These are phyloP conservation scores for Botryococcus braunii DNA, from an alignment of 163 green algal species.

Conservation along the genomic window DNA sequence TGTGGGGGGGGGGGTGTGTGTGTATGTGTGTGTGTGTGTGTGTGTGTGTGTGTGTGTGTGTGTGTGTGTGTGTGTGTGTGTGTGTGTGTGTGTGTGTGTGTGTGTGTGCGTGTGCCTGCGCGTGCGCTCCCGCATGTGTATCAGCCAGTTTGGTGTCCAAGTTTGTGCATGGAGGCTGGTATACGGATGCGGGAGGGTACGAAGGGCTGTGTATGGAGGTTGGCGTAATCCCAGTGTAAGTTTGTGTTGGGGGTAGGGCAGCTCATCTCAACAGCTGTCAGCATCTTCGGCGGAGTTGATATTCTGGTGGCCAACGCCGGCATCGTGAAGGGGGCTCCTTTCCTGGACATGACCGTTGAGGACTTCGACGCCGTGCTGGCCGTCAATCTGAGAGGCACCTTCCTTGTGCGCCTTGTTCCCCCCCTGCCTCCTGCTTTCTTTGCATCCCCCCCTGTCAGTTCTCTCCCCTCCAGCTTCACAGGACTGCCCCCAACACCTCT, in stretches of 20 bases:
- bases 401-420: conserved; percentile 50
- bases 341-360: conserved; percentile 77
- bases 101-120: too few relatives aligned
- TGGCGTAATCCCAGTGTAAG: neutral
- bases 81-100: too few relatives aligned
- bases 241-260: too few relatives aligned
- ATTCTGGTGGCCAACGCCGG: conserved; percentile 58
- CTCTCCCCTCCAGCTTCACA: too few relatives aligned
- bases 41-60: too few relatives aligned
- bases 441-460: too few relatives aligned
- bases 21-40: too few relatives aligned
- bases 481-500: too few relatives aligned
- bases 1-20: too few relatives aligned
- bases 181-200: conserved; percentile 2
- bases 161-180: neutral
- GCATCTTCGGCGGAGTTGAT: conserved; percentile 46
- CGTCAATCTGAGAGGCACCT: conserved; percentile 83
- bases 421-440: too few relatives aligned
- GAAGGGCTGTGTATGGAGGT: neutral
- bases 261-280: neutral
- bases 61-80: too few relatives aligned
- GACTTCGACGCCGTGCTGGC: conserved; percentile 75
- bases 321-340: conserved; percentile 43
- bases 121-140: neutral
- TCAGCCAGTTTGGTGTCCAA: neutral